Evolutionary conservation across 129 eudicot species (phyloP).

Genomic region (Centaurea solstitialis): DNA sequence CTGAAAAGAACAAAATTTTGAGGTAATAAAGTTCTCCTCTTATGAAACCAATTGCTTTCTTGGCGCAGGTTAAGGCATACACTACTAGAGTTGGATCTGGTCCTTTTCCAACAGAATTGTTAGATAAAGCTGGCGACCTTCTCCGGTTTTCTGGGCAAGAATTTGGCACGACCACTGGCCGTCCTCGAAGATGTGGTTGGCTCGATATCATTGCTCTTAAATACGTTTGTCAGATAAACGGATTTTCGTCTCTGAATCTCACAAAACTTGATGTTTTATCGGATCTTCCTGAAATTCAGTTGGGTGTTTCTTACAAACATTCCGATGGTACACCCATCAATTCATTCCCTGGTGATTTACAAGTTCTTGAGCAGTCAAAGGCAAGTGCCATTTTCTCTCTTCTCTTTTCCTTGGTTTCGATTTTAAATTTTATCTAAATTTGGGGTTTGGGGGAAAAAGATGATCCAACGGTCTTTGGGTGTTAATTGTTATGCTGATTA

Average conservation of each 20-base stretch:
- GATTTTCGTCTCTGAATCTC: constrained; percentile 90
- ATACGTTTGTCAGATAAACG: constrained; percentile 83
- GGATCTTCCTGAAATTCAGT: constrained; percentile 77
- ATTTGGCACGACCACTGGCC: constrained; percentile 96
- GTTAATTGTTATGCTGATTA: background rate
- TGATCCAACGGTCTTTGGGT: background rate
- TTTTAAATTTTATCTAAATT: background rate
- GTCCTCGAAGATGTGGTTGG: constrained; percentile 99
- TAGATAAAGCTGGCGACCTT: constrained; percentile 86
- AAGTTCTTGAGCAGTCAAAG: constrained; percentile 72
- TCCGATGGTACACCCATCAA: constrained; percentile 62
- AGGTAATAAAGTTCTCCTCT: background rate
- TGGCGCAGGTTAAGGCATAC: constrained; percentile 89
- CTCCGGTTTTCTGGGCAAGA: constrained; percentile 94
- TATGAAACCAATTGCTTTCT: background rate
- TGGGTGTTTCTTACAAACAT: constrained; percentile 79
- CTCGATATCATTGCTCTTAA: constrained; percentile 93
- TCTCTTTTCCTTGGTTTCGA: background rate
- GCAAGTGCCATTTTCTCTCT: constrained; percentile 38
- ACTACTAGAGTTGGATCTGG: constrained; percentile 99
- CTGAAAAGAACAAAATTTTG: background rate
- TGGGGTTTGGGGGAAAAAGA: background rate
- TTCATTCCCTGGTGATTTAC: constrained; percentile 85
- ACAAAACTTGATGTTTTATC: constrained; percentile 95
- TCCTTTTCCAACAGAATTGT: constrained; percentile 91